Conservation (phyloP, 108 stramenopile genomes). For the Stephanodiscus minutulus region DNA sequence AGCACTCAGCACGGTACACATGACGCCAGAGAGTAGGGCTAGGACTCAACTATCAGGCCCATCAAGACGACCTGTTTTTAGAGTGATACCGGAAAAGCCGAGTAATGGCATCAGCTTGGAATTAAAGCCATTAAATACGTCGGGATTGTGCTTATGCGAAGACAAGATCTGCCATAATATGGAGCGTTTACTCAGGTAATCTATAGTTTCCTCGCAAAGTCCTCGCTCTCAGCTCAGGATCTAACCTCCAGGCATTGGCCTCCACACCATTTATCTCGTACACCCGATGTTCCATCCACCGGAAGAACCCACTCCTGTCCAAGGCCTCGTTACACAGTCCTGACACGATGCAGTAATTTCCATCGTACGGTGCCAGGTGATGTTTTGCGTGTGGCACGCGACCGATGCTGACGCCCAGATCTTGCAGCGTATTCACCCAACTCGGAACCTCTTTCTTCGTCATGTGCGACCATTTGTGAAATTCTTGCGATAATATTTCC, state of each 20-base stretch:
- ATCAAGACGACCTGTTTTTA: no score
- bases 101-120: no score
- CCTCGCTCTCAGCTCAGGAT: constrained; percentile 63
- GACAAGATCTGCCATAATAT: neutral
- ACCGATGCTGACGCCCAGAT: constrained; percentile 60
- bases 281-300: constrained; percentile 76
- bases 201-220: constrained; percentile 74
- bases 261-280: constrained; percentile 86
- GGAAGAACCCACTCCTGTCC: constrained; percentile 84
- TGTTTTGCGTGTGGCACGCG: constrained; percentile 86
- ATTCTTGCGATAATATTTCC: constrained; percentile 86
- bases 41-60: no score
- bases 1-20: no score
- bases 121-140: neutral
- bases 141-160: no score
- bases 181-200: constrained; percentile 17
- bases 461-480: constrained; percentile 92
- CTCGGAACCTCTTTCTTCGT: constrained; percentile 55
- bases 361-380: constrained; percentile 89
- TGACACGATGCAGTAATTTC: constrained; percentile 91
- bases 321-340: constrained; percentile 76
- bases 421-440: constrained; percentile 68
- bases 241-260: constrained; percentile 87
- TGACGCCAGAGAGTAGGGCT: no score
- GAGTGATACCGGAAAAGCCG: no score